phyloP scores from a whole-genome alignment of 306 rosid genomes.

The Cicer chorassanicum region DNA sequence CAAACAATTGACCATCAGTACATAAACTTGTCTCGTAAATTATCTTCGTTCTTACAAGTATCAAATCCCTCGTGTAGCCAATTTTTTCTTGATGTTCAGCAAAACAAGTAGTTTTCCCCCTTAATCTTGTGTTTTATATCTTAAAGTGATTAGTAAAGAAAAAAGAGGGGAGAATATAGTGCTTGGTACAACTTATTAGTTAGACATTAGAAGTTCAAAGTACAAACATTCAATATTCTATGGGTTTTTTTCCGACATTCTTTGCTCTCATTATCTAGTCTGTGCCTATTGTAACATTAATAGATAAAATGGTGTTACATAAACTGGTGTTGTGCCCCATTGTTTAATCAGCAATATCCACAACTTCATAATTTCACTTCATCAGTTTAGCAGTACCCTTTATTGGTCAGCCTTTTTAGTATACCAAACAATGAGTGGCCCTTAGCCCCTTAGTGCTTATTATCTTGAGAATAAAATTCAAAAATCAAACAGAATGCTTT shows the following conservation, averaged over 20 bases:
- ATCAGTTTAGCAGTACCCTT: neutral
- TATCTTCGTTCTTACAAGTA: neutral
- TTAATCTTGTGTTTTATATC: neutral
- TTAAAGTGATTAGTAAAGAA: neutral
- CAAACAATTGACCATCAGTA: neutral
- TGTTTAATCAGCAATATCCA: neutral
- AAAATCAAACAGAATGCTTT: neutral
- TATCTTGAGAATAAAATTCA: neutral
- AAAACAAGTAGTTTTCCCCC: neutral
- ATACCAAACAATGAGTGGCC: neutral
- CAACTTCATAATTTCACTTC: neutral
- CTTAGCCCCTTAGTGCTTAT: slow-evolving; percentile 8
- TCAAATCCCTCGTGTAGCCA: neutral
- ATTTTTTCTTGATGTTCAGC: neutral
- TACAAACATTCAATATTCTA: neutral
- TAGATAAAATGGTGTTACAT: neutral
- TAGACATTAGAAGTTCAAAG: neutral
- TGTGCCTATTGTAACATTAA: neutral
- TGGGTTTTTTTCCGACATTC: neutral
- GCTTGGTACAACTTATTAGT: neutral
- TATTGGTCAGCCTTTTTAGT: neutral
- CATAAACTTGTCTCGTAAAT: neutral
- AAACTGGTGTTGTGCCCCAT: neutral
- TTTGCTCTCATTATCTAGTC: neutral
- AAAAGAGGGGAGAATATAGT: neutral